Conservation (phyloP, 495 filamentous ascomycete species). For the Tuber melanosporum region DNA sequence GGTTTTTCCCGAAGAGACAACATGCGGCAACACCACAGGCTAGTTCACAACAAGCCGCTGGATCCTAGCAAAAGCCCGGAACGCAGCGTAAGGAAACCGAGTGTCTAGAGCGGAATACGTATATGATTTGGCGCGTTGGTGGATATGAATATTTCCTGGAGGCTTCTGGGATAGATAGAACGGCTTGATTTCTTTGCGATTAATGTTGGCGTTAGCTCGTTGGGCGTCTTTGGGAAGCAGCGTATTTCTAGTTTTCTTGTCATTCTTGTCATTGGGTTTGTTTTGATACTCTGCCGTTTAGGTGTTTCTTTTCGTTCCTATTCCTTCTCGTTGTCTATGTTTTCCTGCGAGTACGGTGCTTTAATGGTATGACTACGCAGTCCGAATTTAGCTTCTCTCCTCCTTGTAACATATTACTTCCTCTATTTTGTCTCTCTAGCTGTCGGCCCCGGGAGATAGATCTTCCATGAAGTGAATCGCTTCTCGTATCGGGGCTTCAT, state of each 20-base stretch:
- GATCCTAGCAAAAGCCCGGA: constrained; percentile 9
- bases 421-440: not conserved
- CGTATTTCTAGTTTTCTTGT: not conserved
- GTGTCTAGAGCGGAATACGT: not conserved
- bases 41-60: constrained; percentile 28
- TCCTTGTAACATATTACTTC: not conserved
- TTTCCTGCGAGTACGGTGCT: not conserved
- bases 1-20: constrained; percentile 33
- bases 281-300: not conserved
- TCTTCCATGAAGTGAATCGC: not conserved
- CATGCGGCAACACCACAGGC: constrained; percentile 31
- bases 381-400: not conserved
- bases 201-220: not conserved
- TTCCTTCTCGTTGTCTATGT: not conserved
- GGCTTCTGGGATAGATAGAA: not conserved
- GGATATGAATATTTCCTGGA: not conserved
- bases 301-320: not conserved
- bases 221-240: not conserved
- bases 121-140: not conserved
- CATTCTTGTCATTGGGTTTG: not conserved
- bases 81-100: not conserved
- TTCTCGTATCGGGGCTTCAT: not conserved
- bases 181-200: not conserved
- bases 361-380: not conserved
- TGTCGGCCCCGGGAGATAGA: not conserved